Evolutionary conservation across 441 rosid species (phyloP).

Genomic region (Jatropha multifida): DNA sequence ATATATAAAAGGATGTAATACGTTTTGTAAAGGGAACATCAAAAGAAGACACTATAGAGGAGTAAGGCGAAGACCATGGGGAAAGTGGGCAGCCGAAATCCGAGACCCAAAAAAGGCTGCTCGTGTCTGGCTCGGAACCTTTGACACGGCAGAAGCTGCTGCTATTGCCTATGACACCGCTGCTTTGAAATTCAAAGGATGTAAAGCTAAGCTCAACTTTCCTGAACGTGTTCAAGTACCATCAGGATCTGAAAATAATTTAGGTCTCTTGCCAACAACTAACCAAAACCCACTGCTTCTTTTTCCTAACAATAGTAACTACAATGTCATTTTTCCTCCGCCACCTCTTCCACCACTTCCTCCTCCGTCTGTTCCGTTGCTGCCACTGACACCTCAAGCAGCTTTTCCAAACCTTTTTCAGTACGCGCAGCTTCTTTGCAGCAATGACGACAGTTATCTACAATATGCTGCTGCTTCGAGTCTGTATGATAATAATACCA

Average conservation of each 20-base stretch:
- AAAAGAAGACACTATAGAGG: slow-evolving; percentile 36
- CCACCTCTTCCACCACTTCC: not conserved
- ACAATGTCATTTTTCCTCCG: not conserved
- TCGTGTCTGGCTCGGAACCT: slow-evolving; percentile 46
- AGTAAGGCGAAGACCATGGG: slow-evolving; percentile 49
- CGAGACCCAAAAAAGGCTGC: slow-evolving; percentile 47
- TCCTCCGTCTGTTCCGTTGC: not conserved
- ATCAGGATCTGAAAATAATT: no score
- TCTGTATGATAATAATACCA: not conserved
- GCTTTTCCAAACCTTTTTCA: slow-evolving; percentile 10
- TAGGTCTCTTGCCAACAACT: not conserved
- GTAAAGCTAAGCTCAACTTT: slow-evolving; percentile 74
- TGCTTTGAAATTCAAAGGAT: slow-evolving; percentile 74
- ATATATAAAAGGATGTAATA: no score
- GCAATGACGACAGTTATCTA: slow-evolving; percentile 9
- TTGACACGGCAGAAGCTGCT: slow-evolving; percentile 44
- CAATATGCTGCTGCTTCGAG: not conserved
- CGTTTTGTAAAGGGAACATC: not conserved
- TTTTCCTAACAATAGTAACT: not conserved
- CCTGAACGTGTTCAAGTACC: slow-evolving; percentile 43
- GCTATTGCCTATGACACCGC: slow-evolving; percentile 51
- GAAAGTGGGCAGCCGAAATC: slow-evolving; percentile 53
- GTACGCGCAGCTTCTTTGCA: slow-evolving; percentile 11
- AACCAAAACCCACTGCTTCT: not conserved
- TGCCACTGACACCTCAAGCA: not conserved